Conservation (phyloP, 1,284 basidiomycete species). For the Cryptococcus sp. region DNA sequence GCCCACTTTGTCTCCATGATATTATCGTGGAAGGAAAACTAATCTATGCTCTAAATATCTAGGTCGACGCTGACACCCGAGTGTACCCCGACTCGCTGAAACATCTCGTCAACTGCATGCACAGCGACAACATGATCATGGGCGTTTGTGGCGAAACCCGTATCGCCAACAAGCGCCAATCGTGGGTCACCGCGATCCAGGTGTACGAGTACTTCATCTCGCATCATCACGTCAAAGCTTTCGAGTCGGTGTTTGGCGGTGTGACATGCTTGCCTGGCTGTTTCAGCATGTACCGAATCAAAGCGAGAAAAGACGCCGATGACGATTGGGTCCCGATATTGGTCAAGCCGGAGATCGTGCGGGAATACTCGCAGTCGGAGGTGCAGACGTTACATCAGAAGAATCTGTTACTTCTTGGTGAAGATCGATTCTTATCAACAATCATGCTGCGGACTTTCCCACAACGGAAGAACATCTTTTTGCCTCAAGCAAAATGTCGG, state of each 20-base stretch:
- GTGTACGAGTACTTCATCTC: conserved; percentile 98
- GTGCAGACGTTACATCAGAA: conserved; percentile 97
- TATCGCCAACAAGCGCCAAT: conserved; percentile 95
- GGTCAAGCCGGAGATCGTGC: conserved; percentile 94
- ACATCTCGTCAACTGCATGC: conserved; percentile 94
- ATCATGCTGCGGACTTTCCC: conserved; percentile 95
- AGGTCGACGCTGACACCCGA: conserved; percentile 98
- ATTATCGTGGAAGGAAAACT: background rate
- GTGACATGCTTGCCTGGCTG: conserved; percentile 98
- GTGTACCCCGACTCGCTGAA: conserved; percentile 83
- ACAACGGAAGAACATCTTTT: conserved; percentile 98
- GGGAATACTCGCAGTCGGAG: conserved; percentile 92
- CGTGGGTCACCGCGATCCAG: conserved; percentile 98
- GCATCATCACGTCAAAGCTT: conserved; percentile 96
- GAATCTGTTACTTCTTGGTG: conserved; percentile 92
- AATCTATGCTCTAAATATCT: conserved; percentile 5
- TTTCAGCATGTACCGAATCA: conserved; percentile 99
- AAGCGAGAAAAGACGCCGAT: conserved; percentile 80
- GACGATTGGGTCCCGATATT: conserved; percentile 98
- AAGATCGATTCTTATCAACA: conserved; percentile 98
- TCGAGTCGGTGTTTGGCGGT: conserved; percentile 99
- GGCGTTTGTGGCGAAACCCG: conserved; percentile 98
- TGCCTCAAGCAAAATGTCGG: conserved; percentile 91
- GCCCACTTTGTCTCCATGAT: background rate
- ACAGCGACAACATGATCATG: conserved; percentile 98